These are phyloP conservation scores for Tillandsia leiboldiana DNA, from an alignment of 176 grass and related monocot genomes.

Conservation along the genomic window DNA sequence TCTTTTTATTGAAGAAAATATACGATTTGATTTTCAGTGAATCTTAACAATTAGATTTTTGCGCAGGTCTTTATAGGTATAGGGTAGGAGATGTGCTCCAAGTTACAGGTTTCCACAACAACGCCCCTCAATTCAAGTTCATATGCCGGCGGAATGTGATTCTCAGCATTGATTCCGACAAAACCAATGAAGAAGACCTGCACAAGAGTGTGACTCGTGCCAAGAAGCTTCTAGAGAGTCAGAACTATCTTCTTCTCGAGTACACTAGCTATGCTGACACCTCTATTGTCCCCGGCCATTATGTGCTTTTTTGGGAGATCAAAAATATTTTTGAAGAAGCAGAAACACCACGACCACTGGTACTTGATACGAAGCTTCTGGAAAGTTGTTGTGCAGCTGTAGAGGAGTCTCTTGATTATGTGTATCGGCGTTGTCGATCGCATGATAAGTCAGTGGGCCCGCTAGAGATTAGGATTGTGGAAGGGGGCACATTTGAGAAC, in stretches of 20 bases:
- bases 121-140: constrained; percentile 62
- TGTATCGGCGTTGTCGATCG: constrained; percentile 57
- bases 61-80: constrained; percentile 65
- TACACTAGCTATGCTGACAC: constrained; percentile 69
- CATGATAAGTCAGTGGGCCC: constrained; percentile 64
- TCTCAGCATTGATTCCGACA: constrained; percentile 61
- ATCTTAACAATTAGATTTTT: constrained; percentile 11
- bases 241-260: constrained; percentile 46
- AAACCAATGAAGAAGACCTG: constrained; percentile 77
- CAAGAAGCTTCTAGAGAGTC: constrained; percentile 42
- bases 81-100: constrained; percentile 70
- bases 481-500: constrained; percentile 51
- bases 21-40: not conserved
- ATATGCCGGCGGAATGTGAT: constrained; percentile 65
- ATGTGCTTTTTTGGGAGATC: constrained; percentile 80
- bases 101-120: constrained; percentile 66
- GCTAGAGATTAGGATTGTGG: constrained; percentile 57
- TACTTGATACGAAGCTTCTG: constrained; percentile 26
- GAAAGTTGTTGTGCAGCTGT: constrained; percentile 48
- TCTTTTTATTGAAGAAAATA: no score
- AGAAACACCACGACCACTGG: not conserved
- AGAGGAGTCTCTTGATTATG: constrained; percentile 59
- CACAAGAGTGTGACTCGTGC: constrained; percentile 47
- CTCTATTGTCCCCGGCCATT: constrained; percentile 48
- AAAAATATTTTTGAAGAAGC: constrained; percentile 28